phyloP scores from a whole-genome alignment of 306 rosid genomes.

The Dryas drummondii region DNA sequence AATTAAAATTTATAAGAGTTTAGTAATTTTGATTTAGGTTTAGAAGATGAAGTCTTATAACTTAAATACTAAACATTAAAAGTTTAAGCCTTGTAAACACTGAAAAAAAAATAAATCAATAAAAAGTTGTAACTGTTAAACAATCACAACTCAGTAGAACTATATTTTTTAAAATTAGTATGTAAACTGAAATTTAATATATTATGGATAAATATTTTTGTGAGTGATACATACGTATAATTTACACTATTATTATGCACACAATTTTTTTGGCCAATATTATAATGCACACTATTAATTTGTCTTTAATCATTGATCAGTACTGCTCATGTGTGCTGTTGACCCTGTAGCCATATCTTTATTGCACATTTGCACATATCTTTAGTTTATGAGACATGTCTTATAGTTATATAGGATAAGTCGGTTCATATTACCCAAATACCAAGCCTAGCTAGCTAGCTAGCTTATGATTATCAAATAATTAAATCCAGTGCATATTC shows the following conservation, averaged over 20 bases:
- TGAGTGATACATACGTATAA: not conserved
- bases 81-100: no score
- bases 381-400: not conserved
- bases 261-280: not conserved
- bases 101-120: no score
- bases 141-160: no score
- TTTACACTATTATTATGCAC: not conserved
- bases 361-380: not conserved
- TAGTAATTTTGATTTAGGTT: no score
- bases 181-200: no score
- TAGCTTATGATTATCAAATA: constrained; percentile 14
- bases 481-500: constrained; percentile 15
- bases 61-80: no score
- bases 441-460: not conserved
- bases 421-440: not conserved
- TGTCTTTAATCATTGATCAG: constrained; percentile 6
- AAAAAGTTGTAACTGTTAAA: no score
- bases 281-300: constrained; percentile 11
- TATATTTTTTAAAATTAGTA: no score
- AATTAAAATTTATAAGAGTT: no score
- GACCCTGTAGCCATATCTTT: constrained; percentile 7
- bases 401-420: not conserved
- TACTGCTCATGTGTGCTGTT: constrained; percentile 13
- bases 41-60: no score
- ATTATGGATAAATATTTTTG: not conserved